Conservation (phyloP, 768 basidiomycete species). For the Lactarius deliciosus region DNA sequence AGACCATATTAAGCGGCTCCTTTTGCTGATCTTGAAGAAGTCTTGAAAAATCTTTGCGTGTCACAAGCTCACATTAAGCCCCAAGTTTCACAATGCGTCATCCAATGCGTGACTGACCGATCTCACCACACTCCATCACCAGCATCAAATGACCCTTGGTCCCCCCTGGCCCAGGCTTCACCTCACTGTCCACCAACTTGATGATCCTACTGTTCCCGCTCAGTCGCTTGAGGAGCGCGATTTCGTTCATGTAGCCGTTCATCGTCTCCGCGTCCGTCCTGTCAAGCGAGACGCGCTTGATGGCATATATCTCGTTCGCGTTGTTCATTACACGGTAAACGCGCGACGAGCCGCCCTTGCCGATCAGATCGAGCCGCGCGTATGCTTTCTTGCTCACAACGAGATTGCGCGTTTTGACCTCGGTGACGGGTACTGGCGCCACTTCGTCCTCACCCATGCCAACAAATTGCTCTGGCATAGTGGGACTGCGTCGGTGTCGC, state of each 20-base stretch:
- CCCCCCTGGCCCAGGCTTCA: constrained; percentile 67
- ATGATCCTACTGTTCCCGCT: constrained; percentile 93
- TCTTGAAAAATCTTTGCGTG: constrained; percentile 64
- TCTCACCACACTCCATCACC: constrained; percentile 97
- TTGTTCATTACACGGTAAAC: constrained; percentile 88
- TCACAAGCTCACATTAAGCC: constrained; percentile 10
- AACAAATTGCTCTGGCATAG: constrained; percentile 50
- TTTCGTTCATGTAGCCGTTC: constrained; percentile 95
- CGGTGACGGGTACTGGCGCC: constrained; percentile 20
- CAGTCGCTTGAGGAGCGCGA: constrained; percentile 88
- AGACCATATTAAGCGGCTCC: constrained; percentile 86
- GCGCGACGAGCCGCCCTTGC: constrained; percentile 92
- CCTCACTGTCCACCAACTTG: constrained; percentile 85
- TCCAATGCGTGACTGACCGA: constrained; percentile 39
- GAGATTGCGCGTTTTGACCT: constrained; percentile 28
- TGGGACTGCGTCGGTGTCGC: constrained; percentile 67
- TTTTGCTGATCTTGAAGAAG: constrained; percentile 82
- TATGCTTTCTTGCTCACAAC: constrained; percentile 71
- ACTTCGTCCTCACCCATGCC: constrained; percentile 42
- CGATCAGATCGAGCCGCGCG: constrained; percentile 83
- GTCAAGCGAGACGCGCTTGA: constrained; percentile 91
- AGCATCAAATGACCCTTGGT: constrained; percentile 75
- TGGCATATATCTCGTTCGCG: constrained; percentile 76
- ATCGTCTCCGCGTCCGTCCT: constrained; percentile 87
- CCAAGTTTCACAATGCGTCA: neutral